A percentile compares a stretch with the other conserved stretches of the same genome.
Conservation (phyloP, 768 basidiomycete species). For the Leccinum imitatum region DNA sequence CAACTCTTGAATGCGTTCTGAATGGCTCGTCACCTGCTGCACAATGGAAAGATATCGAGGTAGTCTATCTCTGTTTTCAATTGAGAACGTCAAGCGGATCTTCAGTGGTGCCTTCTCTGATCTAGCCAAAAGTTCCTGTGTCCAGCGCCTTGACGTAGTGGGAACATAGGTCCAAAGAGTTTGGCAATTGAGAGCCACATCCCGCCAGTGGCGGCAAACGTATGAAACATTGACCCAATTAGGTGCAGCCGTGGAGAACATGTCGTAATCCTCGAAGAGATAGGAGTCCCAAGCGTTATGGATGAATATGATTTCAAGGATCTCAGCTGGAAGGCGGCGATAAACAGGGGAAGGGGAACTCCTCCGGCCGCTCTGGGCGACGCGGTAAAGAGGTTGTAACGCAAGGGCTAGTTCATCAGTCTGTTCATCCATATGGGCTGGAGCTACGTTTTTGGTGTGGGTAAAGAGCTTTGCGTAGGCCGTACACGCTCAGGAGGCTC, state of each 20-base stretch:
- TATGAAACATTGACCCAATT: neutral
- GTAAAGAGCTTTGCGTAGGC: too few relatives aligned
- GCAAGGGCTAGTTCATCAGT: neutral
- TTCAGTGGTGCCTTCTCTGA: neutral
- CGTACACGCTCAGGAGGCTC: too few relatives aligned
- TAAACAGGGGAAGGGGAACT: neutral
- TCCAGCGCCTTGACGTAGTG: neutral
- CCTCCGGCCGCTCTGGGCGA: neutral
- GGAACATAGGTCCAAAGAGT: neutral
- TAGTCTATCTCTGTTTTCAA: neutral
- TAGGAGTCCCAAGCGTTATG: neutral
- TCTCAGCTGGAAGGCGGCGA: neutral
- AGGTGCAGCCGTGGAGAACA: neutral
- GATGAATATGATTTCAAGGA: neutral
- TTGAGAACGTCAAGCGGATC: neutral
- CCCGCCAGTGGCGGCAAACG: neutral
- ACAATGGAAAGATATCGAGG: neutral
- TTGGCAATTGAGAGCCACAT: neutral
- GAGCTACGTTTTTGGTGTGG: neutral
- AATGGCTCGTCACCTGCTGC: neutral
- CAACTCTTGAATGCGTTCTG: neutral
- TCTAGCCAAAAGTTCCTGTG: neutral
- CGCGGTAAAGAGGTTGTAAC: neutral
- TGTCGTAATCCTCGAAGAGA: neutral
- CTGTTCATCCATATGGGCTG: neutral